Evolutionary conservation across 768 basidiomycete species (phyloP), one percentile per base, ranked within the genome.

Genomic region (Mycena filopes): DNA sequence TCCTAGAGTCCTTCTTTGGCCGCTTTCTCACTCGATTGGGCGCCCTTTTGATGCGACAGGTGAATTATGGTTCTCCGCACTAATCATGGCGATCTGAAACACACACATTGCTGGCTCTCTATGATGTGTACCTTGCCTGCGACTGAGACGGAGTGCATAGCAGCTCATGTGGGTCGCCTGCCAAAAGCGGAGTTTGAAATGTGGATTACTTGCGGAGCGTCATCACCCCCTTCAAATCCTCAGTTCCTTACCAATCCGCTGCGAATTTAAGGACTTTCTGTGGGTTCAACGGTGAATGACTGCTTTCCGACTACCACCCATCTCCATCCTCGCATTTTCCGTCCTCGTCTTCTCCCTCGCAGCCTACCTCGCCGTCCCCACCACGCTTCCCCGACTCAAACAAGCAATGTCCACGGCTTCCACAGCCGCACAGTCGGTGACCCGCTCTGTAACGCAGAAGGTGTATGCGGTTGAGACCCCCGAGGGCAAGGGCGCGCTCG

Each of bases 391-490:
- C 16, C 21, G 28, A 18, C 20, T 4, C 1, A 29, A 42, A 65
- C 43, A 23, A n/a, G n/a, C n/a, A n/a, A n/a, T n/a, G 11, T 15
- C 15, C 12, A 38, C 28, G 43, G 82, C 80, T 75, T 60, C 77
- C 42, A 36, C 36, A 2, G 10, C 36, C 10, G 54, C 74, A 29
- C 61, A 75, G 42, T 75, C 82, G 31, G 70, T 84, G 40, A 91
- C 92, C 21, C 89, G 95, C 38, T 78, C 74, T n/a, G 90, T 95
- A 23, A 73, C 88, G 66, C 92, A 95, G 77, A 89, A 86, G 60
- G 92, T 96, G 3, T 79, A 91, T 13, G 90, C 96, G 0, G 80
- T 90, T 20, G 93, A 94, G 74, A 89, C 86, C 3, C 79, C 87
- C 12, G 93, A 93, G 82, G 91, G 47, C 20, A 38, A 47, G 49